phyloP scores from a whole-genome alignment of 2,329 filamentous ascomycete species.

The Sporothrix brasiliensis region DNA sequence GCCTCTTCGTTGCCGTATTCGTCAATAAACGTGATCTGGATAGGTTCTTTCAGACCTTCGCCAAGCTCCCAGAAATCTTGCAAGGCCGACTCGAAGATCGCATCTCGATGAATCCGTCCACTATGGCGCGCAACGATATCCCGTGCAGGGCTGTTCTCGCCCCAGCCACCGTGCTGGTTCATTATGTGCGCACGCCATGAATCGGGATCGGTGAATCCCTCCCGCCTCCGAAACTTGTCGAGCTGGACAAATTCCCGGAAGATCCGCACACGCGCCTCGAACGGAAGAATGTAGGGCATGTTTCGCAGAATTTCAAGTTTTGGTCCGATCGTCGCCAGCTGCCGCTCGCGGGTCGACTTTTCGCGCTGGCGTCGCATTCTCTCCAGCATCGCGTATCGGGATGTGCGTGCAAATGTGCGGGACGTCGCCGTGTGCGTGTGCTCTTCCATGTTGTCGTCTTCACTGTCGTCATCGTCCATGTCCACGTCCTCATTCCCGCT shows the following conservation, averaged over 20 bases:
- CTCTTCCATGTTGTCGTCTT: conserved; percentile 41
- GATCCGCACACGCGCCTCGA: conserved; percentile 85
- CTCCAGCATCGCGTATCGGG: conserved; percentile 67
- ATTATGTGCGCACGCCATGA: conserved; percentile 68
- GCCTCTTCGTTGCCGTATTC: conserved; percentile 84
- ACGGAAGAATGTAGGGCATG: conserved; percentile 96
- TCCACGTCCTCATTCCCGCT: conserved; percentile 50
- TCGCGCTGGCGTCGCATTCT: conserved; percentile 65
- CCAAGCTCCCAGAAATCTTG: conserved; percentile 79
- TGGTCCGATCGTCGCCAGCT: conserved; percentile 78
- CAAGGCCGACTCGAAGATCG: conserved; percentile 84
- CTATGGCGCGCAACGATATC: conserved; percentile 64
- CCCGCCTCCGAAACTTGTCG: conserved; percentile 73
- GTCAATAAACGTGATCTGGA: conserved; percentile 95
- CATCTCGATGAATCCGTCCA: conserved; percentile 76
- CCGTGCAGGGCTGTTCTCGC: conserved; percentile 38
- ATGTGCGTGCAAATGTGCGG: conserved; percentile 59
- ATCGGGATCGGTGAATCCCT: conserved; percentile 71
- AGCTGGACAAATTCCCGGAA: conserved; percentile 89
- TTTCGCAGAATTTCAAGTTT: conserved; percentile 89
- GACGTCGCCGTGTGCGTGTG: conserved; percentile 42
- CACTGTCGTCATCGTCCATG: conserved; percentile 45
- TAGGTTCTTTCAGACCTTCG: conserved; percentile 86
- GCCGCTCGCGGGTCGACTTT: conserved; percentile 67
- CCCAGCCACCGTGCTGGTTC: conserved; percentile 43